phyloP scores from a whole-genome alignment of 2,329 filamentous ascomycete genomes.

The Juglanconis juglandina region DNA sequence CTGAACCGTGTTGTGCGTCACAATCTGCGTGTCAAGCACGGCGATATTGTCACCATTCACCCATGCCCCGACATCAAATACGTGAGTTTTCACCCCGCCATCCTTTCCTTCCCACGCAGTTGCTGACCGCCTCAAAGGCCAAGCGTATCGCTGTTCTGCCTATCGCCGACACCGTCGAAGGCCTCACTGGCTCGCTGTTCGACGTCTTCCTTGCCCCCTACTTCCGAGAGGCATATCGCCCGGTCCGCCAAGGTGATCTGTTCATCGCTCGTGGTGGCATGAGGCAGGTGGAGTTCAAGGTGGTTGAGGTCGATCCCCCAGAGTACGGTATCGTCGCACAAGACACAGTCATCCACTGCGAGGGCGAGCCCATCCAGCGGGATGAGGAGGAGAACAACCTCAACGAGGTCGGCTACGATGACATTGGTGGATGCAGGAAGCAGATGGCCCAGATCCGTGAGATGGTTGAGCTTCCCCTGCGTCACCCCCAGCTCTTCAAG shows the following conservation, averaged over 20 bases:
- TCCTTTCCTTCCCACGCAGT: neutral
- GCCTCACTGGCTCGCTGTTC: conserved; percentile 94
- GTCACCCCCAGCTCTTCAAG: conserved; percentile 99
- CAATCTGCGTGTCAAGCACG: conserved; percentile 97
- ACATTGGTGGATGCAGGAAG: conserved; percentile 98
- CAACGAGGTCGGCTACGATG: conserved; percentile 98
- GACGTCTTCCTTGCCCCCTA: conserved; percentile 99
- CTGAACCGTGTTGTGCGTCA: conserved; percentile 99
- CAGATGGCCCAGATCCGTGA: conserved; percentile 99
- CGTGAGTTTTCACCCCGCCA: conserved; percentile 54
- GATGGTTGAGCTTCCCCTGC: conserved; percentile 92
- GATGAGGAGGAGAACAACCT: conserved; percentile 99
- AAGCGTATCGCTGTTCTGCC: conserved; percentile 98
- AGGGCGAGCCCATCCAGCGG: conserved; percentile 91
- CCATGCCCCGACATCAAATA: conserved; percentile 99
- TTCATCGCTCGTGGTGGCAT: conserved; percentile 98
- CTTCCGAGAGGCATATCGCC: conserved; percentile 98
- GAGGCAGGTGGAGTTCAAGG: conserved; percentile 99
- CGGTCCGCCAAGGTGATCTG: conserved; percentile 92
- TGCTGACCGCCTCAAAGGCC: conserved; percentile 56
- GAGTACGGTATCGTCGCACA: conserved; percentile 99
- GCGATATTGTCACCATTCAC: conserved; percentile 95
- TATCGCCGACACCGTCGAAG: conserved; percentile 97
- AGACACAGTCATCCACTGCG: conserved; percentile 98
- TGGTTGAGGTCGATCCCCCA: conserved; percentile 95